These are phyloP conservation scores for Eucalyptus leucophloia DNA, from an alignment of 345 rosid species.

Conservation along the genomic window DNA sequence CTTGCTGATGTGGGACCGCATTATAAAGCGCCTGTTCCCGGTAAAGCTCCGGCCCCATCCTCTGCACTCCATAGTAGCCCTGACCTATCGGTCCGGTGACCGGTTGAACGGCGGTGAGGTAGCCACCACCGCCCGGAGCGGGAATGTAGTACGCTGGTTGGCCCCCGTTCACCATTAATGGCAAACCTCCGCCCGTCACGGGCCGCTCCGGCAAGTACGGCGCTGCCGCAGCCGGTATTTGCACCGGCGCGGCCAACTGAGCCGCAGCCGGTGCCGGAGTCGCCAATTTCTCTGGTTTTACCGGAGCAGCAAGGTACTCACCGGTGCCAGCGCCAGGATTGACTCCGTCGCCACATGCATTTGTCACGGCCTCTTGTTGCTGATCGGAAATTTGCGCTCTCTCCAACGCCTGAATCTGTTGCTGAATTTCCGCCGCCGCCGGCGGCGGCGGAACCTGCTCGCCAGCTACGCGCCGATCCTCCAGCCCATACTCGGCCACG, in stretches of 20 bases:
- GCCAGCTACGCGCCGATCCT: slow-evolving; percentile 13
- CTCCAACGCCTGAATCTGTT: slow-evolving; percentile 27
- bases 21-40: slow-evolving; percentile 26
- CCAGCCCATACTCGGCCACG: slow-evolving; percentile 30
- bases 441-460: slow-evolving; percentile 5
- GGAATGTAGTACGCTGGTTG: slow-evolving; percentile 31
- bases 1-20: slow-evolving; percentile 5
- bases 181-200: slow-evolving; percentile 6
- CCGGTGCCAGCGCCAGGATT: background rate
- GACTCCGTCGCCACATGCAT: slow-evolving; percentile 4
- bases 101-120: slow-evolving; percentile 14
- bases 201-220: slow-evolving; percentile 23
- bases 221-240: slow-evolving; percentile 7
- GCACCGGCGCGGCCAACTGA: slow-evolving; percentile 7
- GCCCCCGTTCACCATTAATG: slow-evolving; percentile 3
- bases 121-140: background rate
- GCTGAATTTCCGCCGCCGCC: slow-evolving; percentile 2
- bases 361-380: background rate
- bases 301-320: background rate
- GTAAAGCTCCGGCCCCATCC: slow-evolving; percentile 21
- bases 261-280: background rate
- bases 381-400: slow-evolving; percentile 14
- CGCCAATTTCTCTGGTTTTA: background rate
- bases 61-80: slow-evolving; percentile 30
- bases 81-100: slow-evolving; percentile 16